Conservation (phyloP, 768 basidiomycete species). For the Kwoniella sp. region DNA sequence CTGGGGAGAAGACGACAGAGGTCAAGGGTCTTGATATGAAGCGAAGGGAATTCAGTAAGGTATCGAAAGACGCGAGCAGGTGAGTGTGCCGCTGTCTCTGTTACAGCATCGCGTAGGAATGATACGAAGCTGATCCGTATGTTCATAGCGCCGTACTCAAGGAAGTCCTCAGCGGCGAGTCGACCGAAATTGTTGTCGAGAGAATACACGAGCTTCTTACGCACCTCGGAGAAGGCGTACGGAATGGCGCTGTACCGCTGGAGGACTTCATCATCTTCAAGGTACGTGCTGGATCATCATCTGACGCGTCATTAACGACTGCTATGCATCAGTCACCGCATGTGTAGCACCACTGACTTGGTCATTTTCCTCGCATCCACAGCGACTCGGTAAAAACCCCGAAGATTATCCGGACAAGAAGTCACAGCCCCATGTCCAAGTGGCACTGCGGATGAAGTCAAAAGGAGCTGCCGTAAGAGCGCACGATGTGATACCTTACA, state of each 20-base stretch:
- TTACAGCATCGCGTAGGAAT: neutral
- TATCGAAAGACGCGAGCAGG: conserved; percentile 93
- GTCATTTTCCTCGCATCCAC: conserved; percentile 5
- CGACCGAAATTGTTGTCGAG: conserved; percentile 84
- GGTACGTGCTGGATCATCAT: conserved; percentile 59
- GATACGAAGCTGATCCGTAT: neutral
- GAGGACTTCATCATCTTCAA: conserved; percentile 96
- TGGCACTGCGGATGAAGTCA: conserved; percentile 84
- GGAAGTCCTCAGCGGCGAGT: conserved; percentile 85
- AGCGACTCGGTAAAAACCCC: conserved; percentile 95
- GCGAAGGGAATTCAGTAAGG: conserved; percentile 85
- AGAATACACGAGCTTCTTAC: conserved; percentile 89
- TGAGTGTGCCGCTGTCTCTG: no score
- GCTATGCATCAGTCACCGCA: no score
- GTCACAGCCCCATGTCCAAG: conserved; percentile 93
- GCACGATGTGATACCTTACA: conserved; percentile 94
- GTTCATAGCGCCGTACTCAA: conserved; percentile 76
- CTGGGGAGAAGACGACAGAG: conserved; percentile 71
- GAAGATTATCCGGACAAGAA: conserved; percentile 97
- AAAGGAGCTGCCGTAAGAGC: conserved; percentile 76
- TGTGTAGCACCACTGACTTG: neutral
- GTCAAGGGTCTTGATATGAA: conserved; percentile 99
- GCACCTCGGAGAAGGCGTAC: conserved; percentile 74
- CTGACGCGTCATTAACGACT: no score
- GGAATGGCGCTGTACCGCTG: conserved; percentile 73